A percentile compares a stretch with the other conserved stretches of the same genome.
These are phyloP conservation scores for Trichophyton simii DNA, from an alignment of 2,329 filamentous ascomycete species.

Conservation along the genomic window DNA sequence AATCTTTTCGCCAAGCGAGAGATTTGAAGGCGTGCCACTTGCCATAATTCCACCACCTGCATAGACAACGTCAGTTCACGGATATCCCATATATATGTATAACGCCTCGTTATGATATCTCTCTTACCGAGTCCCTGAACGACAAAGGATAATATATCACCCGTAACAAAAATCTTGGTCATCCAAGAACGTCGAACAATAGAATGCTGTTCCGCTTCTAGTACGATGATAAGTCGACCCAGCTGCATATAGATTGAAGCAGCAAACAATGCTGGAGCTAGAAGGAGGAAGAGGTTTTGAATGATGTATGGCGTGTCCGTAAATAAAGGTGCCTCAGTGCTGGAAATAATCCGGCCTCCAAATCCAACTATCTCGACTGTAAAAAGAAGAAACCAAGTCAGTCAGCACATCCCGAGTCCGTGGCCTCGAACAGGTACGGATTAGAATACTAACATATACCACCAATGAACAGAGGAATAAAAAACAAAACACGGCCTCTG, in stretches of 20 bases:
- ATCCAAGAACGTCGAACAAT: constrained; percentile 17
- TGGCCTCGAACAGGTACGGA: background rate
- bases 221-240: constrained; percentile 17
- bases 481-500: constrained; percentile 20
- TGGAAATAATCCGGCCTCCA: constrained; percentile 34
- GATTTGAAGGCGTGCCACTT: constrained; percentile 10
- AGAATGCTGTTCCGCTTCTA: constrained; percentile 15
- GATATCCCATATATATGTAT: too few relatives aligned
- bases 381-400: background rate
- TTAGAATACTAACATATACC: constrained; percentile 18
- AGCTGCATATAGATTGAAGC: constrained; percentile 23
- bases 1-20: constrained; percentile 23
- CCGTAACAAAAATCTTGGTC: constrained; percentile 22
- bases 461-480: constrained; percentile 21
- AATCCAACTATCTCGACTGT: constrained; percentile 41
- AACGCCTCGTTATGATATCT: background rate
- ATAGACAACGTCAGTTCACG: background rate
- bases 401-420: too few relatives aligned
- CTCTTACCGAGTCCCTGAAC: constrained; percentile 19
- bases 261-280: constrained; percentile 22
- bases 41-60: constrained; percentile 23
- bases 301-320: constrained; percentile 19
- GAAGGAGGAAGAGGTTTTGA: constrained; percentile 21
- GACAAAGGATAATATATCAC: constrained; percentile 21
- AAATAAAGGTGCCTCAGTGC: constrained; percentile 18